phyloP scores from a whole-genome alignment of 768 basidiomycete genomes.

The Lentinus tigrinus region DNA sequence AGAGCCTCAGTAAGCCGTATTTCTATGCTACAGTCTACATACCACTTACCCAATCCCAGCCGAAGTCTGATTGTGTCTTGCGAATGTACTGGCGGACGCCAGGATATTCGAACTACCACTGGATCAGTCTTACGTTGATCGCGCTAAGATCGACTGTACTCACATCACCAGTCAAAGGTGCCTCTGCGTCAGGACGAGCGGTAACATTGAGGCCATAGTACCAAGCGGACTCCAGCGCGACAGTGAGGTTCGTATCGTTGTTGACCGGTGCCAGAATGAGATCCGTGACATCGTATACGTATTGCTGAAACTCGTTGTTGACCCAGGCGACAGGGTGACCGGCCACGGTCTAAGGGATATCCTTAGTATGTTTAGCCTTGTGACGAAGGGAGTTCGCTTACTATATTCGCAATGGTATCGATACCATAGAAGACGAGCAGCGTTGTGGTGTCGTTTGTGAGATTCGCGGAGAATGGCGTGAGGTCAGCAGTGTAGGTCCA shows the following conservation, averaged over 20 bases:
- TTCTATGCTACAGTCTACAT: background rate
- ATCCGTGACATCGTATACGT: slow-evolving; percentile 49
- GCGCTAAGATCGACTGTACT: background rate
- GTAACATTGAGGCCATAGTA: slow-evolving; percentile 55
- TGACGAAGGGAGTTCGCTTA: slow-evolving; percentile 23
- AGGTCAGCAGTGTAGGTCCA: slow-evolving; percentile 61
- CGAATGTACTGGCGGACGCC: slow-evolving; percentile 48
- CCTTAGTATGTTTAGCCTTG: background rate
- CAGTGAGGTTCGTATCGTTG: slow-evolving; percentile 43
- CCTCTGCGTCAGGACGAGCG: slow-evolving; percentile 46
- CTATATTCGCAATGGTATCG: slow-evolving; percentile 57
- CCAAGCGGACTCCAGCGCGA: slow-evolving; percentile 53
- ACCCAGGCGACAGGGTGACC: slow-evolving; percentile 56
- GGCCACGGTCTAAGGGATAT: slow-evolving; percentile 41
- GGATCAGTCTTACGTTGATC: no score
- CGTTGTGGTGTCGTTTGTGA: slow-evolving; percentile 20
- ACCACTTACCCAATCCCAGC: slow-evolving; percentile 58
- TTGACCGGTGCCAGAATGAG: slow-evolving; percentile 33
- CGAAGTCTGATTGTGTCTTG: slow-evolving; percentile 54
- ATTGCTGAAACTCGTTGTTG: slow-evolving; percentile 57
- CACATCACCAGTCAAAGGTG: slow-evolving; percentile 37
- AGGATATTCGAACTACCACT: slow-evolving; percentile 49
- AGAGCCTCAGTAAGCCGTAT: background rate
- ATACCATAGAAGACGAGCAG: slow-evolving; percentile 56
- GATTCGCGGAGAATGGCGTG: slow-evolving; percentile 37